Percentiles rank a stretch among this genome's conserved stretches.
Conservation (phyloP, 2,329 filamentous ascomycete species). For the Diaporthe caulivora region DNA sequence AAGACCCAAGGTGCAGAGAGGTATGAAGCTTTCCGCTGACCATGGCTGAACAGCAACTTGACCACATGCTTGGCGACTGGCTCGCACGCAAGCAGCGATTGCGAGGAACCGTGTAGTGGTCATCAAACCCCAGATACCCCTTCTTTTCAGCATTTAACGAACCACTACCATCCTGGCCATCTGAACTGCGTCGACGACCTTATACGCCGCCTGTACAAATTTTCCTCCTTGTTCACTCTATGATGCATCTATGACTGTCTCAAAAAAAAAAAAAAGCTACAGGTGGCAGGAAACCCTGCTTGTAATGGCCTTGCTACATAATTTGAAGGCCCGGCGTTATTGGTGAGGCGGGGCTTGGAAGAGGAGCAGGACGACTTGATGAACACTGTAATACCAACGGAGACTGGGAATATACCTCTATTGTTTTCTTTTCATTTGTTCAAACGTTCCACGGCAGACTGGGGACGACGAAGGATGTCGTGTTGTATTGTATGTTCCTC, state of each 20-base stretch:
- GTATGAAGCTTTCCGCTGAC: conserved; percentile 41
- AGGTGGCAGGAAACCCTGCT: conserved; percentile 17
- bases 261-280: conserved; percentile 20
- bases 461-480: neutral
- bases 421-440: conserved; percentile 20
- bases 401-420: conserved; percentile 36
- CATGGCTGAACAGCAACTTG: conserved; percentile 72
- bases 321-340: conserved; percentile 34
- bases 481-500: neutral
- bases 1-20: neutral
- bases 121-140: conserved; percentile 29
- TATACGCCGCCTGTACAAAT: conserved; percentile 5
- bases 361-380: conserved; percentile 29
- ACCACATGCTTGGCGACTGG: conserved; percentile 88
- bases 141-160: conserved; percentile 23
- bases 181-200: conserved; percentile 9
- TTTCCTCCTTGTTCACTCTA: conserved; percentile 20
- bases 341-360: conserved; percentile 21
- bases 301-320: conserved; percentile 30
- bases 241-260: conserved; percentile 37
- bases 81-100: conserved; percentile 77
- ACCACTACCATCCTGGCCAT: neutral
- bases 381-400: conserved; percentile 37
- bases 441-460: neutral
- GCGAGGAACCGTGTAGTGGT: conserved; percentile 59